phyloP scores from a whole-genome alignment of 768 basidiomycete species.

The Pulveroboletus sp. region DNA sequence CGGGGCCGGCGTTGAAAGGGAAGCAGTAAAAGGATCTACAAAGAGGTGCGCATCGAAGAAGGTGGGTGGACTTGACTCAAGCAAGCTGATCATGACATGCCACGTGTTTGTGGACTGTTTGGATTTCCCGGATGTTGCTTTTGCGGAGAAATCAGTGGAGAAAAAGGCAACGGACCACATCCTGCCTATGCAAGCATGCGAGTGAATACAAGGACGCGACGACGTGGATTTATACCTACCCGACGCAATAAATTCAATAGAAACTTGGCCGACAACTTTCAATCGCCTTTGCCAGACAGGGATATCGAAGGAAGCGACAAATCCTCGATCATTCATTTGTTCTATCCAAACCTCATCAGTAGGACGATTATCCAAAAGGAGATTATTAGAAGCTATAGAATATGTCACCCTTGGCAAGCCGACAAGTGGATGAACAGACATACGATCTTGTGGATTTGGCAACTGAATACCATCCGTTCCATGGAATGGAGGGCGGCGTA shows the following conservation, averaged over 20 bases:
- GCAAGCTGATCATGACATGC: constrained; percentile 45
- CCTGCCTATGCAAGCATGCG: constrained; percentile 9
- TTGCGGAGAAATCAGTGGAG: constrained; percentile 5
- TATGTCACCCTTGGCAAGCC: background rate
- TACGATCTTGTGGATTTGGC: constrained; percentile 15
- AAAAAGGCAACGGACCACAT: constrained; percentile 28
- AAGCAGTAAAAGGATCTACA: background rate
- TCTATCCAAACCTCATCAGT: constrained; percentile 53
- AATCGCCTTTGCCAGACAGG: constrained; percentile 66
- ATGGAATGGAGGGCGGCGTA: constrained; percentile 21
- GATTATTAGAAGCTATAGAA: constrained; percentile 40
- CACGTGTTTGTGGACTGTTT: constrained; percentile 10
- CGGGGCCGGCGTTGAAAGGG: background rate
- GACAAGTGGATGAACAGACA: constrained; percentile 14
- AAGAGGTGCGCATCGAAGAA: constrained; percentile 16
- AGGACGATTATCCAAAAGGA: constrained; percentile 38
- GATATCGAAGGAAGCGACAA: constrained; percentile 51
- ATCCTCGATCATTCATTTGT: constrained; percentile 46
- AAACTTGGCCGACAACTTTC: constrained; percentile 55
- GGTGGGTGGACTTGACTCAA: constrained; percentile 19
- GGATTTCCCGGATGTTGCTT: constrained; percentile 4
- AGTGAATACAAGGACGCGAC: background rate
- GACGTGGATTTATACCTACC: constrained; percentile 1
- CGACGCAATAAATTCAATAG: constrained; percentile 64
- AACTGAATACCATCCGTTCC: constrained; percentile 18